These are phyloP conservation scores for Corymbia citriodora DNA, from an alignment of 441 rosid genomes.

Conservation along the genomic window DNA sequence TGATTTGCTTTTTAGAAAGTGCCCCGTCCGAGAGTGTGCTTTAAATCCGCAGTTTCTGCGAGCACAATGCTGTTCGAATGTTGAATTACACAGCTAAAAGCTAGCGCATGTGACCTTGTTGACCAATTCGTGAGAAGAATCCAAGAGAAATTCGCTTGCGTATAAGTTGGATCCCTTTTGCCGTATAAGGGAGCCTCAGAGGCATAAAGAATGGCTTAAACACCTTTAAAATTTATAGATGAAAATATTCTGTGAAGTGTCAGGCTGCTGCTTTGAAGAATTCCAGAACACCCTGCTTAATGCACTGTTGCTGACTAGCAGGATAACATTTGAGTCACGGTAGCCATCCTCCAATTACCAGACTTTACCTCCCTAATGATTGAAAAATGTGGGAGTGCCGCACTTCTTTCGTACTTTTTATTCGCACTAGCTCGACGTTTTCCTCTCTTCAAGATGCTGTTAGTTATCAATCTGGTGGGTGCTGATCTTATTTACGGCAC, in stretches of 20 bases:
- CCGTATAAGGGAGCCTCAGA: background rate
- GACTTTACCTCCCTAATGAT: background rate
- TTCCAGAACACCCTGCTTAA: background rate
- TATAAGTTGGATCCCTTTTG: background rate
- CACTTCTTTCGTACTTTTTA: background rate
- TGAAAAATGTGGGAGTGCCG: background rate
- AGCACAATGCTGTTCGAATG: background rate
- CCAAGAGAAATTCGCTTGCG: background rate
- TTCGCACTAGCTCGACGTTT: background rate
- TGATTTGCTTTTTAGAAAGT: background rate
- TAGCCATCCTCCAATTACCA: background rate
- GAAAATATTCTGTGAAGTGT: background rate
- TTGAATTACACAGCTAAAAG: background rate
- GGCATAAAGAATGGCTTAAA: background rate
- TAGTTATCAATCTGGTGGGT: background rate
- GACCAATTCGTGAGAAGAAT: background rate
- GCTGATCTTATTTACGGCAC: background rate
- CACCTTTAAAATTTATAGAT: background rate
- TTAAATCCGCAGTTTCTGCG: background rate
- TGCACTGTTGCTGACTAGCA: background rate
- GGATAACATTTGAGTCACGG: background rate
- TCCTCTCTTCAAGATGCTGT: background rate
- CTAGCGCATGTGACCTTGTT: background rate
- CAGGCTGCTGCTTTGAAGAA: background rate
- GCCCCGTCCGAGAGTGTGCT: background rate